Conservation (phyloP, 2,329 filamentous ascomycete species). For the Zasmidium citrigriseum region DNA sequence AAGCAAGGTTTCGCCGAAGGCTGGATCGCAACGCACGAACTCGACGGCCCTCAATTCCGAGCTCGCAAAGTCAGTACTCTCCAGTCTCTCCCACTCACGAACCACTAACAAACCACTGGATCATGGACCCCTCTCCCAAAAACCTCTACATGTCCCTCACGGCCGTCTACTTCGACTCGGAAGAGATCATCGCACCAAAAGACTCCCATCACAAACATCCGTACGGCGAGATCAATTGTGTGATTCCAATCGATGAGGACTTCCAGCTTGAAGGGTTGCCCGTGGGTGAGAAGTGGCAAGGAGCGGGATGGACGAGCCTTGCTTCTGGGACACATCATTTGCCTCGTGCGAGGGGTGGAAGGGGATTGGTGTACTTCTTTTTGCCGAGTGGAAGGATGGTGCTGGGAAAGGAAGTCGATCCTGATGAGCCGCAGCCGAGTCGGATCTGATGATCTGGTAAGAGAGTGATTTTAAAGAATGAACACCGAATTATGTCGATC, state of each 20-base stretch:
- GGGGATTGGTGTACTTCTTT: constrained; percentile 57
- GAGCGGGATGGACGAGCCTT: constrained; percentile 57
- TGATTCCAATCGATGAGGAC: constrained; percentile 45
- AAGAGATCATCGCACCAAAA: constrained; percentile 52
- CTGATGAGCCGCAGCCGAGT: constrained; percentile 34
- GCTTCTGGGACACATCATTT: constrained; percentile 60
- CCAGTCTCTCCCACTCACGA: no score
- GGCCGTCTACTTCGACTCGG: constrained; percentile 57
- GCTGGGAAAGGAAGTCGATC: constrained; percentile 44
- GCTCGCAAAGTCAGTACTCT: constrained; percentile 41
- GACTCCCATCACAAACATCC: constrained; percentile 39
- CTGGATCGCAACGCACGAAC: constrained; percentile 38
- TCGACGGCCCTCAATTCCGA: constrained; percentile 48
- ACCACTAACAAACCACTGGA: constrained; percentile 26
- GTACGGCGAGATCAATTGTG: constrained; percentile 34
- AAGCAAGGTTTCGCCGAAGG: constrained; percentile 38
- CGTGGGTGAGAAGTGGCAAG: constrained; percentile 52
- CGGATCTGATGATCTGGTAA: neutral
- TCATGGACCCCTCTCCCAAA: constrained; percentile 47
- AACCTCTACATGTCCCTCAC: constrained; percentile 59
- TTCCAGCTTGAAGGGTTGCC: constrained; percentile 57
- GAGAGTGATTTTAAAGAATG: no score
- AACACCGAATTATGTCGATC: no score
- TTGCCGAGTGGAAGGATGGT: constrained; percentile 57
- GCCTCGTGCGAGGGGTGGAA: constrained; percentile 53